These are phyloP conservation scores for Mycothermus thermophilus DNA, from an alignment of 495 filamentous ascomycete species.

Conservation along the genomic window DNA sequence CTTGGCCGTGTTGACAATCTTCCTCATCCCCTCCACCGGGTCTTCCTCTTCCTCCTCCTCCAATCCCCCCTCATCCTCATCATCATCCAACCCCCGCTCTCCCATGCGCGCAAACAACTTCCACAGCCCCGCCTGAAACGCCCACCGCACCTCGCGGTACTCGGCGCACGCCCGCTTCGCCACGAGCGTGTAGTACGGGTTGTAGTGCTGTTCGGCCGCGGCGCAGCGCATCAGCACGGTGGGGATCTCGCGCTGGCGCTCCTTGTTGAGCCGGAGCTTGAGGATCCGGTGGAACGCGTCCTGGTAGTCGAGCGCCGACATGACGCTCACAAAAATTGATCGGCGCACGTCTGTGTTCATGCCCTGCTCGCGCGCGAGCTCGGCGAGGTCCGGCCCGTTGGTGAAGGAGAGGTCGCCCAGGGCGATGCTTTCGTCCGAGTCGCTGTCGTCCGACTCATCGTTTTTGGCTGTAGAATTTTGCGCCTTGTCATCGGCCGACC, in stretches of 20 bases:
- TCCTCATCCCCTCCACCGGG: slow-evolving; percentile 35
- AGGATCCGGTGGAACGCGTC: slow-evolving; percentile 66
- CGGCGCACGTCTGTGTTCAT: slow-evolving; percentile 94
- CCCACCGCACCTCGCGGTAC: slow-evolving; percentile 57
- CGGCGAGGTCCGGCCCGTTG: slow-evolving; percentile 47
- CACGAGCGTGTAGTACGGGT: slow-evolving; percentile 85
- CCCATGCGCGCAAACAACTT: slow-evolving; percentile 77
- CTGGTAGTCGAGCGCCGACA: slow-evolving; percentile 75
- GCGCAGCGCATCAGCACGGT: slow-evolving; percentile 79
- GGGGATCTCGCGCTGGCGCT: slow-evolving; percentile 76
- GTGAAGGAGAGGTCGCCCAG: slow-evolving; percentile 37
- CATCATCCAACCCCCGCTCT: slow-evolving; percentile 49
- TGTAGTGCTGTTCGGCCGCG: slow-evolving; percentile 69
- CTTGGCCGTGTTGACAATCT: slow-evolving; percentile 81
- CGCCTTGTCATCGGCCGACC: slow-evolving; percentile 11
- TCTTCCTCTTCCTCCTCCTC: slow-evolving; percentile 39
- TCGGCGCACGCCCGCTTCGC: slow-evolving; percentile 60
- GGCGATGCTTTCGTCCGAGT: slow-evolving; percentile 16
- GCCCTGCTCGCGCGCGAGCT: slow-evolving; percentile 65
- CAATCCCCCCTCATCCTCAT: slow-evolving; percentile 31
- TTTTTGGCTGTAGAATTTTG: slow-evolving; percentile 5
- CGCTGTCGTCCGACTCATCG: slow-evolving; percentile 31
- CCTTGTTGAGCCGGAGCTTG: slow-evolving; percentile 71
- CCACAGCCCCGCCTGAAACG: slow-evolving; percentile 78
- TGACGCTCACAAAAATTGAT: slow-evolving; percentile 79